Conservation (phyloP, 2,329 filamentous ascomycete genomes). For the Trichoderma arundinaceum region DNA sequence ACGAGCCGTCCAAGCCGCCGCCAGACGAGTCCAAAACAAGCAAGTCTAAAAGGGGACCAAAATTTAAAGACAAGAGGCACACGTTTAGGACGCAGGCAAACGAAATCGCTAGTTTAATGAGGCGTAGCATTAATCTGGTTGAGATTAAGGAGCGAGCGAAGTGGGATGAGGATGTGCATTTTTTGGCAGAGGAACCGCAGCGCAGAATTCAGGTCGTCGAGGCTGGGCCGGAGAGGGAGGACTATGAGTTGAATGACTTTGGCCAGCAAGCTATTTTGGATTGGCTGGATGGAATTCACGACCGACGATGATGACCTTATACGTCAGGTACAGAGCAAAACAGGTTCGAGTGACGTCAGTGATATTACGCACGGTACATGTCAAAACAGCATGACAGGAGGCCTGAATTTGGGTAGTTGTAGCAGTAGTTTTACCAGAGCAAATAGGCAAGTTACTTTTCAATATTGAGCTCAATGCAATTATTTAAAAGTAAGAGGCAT, state of each 20-base stretch:
- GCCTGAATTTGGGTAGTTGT: too few relatives aligned
- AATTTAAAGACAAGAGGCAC: conserved; percentile 39
- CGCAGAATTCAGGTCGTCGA: conserved; percentile 49
- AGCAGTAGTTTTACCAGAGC: too few relatives aligned
- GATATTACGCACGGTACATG: too few relatives aligned
- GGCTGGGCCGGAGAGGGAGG: conserved; percentile 43
- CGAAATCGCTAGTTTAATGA: conserved; percentile 56
- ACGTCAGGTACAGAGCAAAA: too few relatives aligned
- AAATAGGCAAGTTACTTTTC: too few relatives aligned
- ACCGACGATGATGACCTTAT: background rate
- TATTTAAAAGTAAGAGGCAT: too few relatives aligned
- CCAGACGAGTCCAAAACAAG: background rate
- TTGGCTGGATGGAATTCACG: conserved; percentile 40
- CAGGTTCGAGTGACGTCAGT: too few relatives aligned
- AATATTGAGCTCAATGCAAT: too few relatives aligned
- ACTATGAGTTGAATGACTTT: conserved; percentile 27
- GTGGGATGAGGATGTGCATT: conserved; percentile 50
- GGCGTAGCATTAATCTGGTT: conserved; percentile 53
- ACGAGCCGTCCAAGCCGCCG: conserved; percentile 38
- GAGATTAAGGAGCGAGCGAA: conserved; percentile 52
- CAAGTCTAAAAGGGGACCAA: background rate
- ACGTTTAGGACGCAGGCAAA: conserved; percentile 54
- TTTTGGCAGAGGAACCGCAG: conserved; percentile 43
- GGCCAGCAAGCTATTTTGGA: conserved; percentile 39
- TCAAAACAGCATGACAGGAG: too few relatives aligned